Percentiles rank a stretch among this genome's conserved stretches.
Evolutionary conservation across 352 stramenopile genomes (phyloP).

Genomic region (Phytopythium kandeliae): DNA sequence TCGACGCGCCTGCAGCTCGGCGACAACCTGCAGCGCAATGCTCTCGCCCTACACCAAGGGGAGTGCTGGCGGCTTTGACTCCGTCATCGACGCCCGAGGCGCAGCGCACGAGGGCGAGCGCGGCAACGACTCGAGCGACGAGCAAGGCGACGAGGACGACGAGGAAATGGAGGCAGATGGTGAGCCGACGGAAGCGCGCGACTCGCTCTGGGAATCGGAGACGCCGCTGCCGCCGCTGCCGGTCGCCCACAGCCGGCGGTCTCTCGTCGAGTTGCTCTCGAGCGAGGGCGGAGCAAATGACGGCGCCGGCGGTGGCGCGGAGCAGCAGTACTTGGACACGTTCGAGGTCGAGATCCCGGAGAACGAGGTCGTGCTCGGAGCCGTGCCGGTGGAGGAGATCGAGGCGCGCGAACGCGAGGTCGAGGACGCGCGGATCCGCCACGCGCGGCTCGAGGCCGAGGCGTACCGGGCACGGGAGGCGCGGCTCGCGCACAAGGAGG

Average conservation of each 20-base stretch:
- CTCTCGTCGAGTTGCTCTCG: slow-evolving; percentile 47
- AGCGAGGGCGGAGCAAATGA: slow-evolving; percentile 26
- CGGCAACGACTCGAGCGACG: not conserved
- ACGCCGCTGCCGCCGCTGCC: slow-evolving; percentile 7
- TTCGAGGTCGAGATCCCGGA: slow-evolving; percentile 69
- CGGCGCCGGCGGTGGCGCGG: no score
- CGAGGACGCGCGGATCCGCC: slow-evolving; percentile 42
- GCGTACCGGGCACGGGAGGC: slow-evolving; percentile 43
- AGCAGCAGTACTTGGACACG: slow-evolving; percentile 50
- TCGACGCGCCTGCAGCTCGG: not conserved
- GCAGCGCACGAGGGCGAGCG: not conserved
- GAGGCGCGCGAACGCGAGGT: slow-evolving; percentile 55
- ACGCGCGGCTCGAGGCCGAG: slow-evolving; percentile 42
- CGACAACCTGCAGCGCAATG: not conserved
- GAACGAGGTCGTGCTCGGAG: slow-evolving; percentile 50
- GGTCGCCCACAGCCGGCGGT: slow-evolving; percentile 15
- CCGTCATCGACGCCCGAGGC: not conserved
- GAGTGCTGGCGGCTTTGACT: not conserved
- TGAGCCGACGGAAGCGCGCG: not conserved
- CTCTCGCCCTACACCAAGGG: slow-evolving; percentile 3
- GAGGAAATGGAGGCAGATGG: not conserved
- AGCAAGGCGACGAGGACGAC: not conserved
- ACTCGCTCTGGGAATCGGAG: slow-evolving; percentile 37
- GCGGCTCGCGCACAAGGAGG: slow-evolving; percentile 39
- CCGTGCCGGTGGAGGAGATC: slow-evolving; percentile 53